These are phyloP conservation scores for Phyllosticta capitalensis DNA, from an alignment of 2,329 filamentous ascomycete genomes.

Conservation along the genomic window DNA sequence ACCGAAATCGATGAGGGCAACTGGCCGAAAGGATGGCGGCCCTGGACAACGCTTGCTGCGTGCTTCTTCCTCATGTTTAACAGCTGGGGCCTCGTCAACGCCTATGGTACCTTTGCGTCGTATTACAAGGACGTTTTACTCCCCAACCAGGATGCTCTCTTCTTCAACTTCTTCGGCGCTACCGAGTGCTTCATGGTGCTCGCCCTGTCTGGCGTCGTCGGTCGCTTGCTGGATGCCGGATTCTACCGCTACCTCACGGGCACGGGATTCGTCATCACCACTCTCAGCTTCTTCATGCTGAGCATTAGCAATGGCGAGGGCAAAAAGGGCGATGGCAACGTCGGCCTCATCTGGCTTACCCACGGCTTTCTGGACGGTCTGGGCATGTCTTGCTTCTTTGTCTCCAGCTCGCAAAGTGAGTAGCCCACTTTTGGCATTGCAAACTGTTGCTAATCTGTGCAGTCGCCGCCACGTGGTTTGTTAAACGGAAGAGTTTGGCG, in stretches of 20 bases:
- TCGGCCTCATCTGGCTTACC: slow-evolving; percentile 36
- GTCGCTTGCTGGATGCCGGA: slow-evolving; percentile 40
- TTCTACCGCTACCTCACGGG: slow-evolving; percentile 31
- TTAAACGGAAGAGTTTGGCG: slow-evolving; percentile 36
- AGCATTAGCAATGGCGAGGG: slow-evolving; percentile 33
- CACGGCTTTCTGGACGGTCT: slow-evolving; percentile 39
- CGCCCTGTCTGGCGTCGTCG: slow-evolving; percentile 36
- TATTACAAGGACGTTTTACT: slow-evolving; percentile 40
- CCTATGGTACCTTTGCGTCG: slow-evolving; percentile 41
- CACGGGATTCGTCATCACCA: slow-evolving; percentile 33
- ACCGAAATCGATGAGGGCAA: slow-evolving; percentile 11
- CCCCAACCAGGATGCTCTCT: slow-evolving; percentile 28
- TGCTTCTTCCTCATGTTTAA: slow-evolving; percentile 45
- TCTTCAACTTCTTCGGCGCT: slow-evolving; percentile 39
- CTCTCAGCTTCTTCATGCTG: slow-evolving; percentile 37
- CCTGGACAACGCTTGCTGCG: slow-evolving; percentile 35
- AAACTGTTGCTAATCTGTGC: neutral
- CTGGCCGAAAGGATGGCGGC: slow-evolving; percentile 37
- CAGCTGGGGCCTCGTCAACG: slow-evolving; percentile 40
- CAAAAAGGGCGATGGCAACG: slow-evolving; percentile 28
- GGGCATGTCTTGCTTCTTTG: slow-evolving; percentile 46
- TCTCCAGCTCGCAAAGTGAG: slow-evolving; percentile 41
- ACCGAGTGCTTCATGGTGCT: slow-evolving; percentile 40
- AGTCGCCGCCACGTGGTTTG: slow-evolving; percentile 44
- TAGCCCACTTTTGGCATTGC: slow-evolving; percentile 1